These are phyloP conservation scores for Naegleria fowleri DNA, from an alignment of 208 protist species.

Conservation along the genomic window DNA sequence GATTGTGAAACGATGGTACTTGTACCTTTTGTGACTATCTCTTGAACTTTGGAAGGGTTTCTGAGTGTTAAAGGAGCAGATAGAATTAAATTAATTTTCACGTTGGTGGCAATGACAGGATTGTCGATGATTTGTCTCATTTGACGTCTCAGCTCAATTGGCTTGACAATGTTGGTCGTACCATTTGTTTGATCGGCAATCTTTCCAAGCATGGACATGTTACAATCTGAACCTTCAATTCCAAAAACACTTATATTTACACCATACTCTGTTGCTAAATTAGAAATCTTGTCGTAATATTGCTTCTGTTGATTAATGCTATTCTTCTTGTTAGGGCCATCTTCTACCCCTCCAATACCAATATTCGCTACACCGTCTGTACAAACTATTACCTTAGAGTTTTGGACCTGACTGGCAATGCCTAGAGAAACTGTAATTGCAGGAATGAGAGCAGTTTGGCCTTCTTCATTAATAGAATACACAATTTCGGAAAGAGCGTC, in stretches of 20 bases:
- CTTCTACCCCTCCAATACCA: neutral
- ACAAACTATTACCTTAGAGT: neutral
- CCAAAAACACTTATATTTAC: neutral
- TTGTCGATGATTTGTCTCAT: conserved; percentile 20
- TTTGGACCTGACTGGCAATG: neutral
- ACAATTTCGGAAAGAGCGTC: neutral
- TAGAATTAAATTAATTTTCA: neutral
- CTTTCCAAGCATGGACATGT: neutral
- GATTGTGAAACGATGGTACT: neutral
- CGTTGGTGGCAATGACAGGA: neutral
- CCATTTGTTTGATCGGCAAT: neutral
- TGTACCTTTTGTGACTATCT: neutral
- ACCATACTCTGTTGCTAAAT: neutral
- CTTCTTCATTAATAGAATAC: neutral
- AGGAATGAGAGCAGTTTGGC: neutral
- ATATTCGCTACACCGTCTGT: neutral
- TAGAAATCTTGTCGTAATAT: neutral
- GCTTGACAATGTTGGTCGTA: neutral
- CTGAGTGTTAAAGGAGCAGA: neutral
- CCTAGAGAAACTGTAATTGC: neutral
- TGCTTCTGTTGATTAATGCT: neutral
- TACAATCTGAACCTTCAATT: neutral
- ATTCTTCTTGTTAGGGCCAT: neutral
- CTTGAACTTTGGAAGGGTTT: neutral
- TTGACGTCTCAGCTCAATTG: neutral